Base-by-base conservation (phyloP, 257 asterid genomes). In the Linderniella brevidens region DNA sequence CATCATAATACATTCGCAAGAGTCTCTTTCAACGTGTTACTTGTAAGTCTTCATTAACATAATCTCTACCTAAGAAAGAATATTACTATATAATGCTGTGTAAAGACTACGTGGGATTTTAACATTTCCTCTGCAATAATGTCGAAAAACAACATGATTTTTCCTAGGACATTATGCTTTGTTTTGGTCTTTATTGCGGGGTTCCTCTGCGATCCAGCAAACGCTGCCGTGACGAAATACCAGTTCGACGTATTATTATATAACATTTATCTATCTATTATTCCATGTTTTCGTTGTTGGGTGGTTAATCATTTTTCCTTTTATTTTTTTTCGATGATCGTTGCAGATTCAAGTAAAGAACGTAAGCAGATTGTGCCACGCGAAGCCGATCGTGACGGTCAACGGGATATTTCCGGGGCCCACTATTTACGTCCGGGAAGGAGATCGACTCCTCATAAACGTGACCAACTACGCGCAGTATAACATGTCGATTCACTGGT, bases 361-460 rank as follows among this genome's bases (percentile, higher is more conserved):
- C 15, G 63, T 66, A 17, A 72, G 75, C 47, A 63, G 77, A 25
- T 50, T 76, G 62, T 76, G 85, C 56, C 76, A 72, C 19, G 72
- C 67, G 4, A 69, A 76, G 61, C 68, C 74, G 1, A 69, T 76
- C 13, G 74, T 66, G 11, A 76, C 85, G 0, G 61, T 72, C 9
- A 76, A 76, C 12, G 85, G 85, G 10, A 58, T 56, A 58, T 76
- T 58, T 41, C 85, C 85, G 4, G 80, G 85, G 49, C 85, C 85
- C 1, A 72, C 85, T 0, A 36, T 76, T 4, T 76, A 76, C 8
- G 80, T 25, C 42, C 56, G 77, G 45, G 85, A 72, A 60, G 85
- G 80, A n/a, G 85, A 76, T 35, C 46, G 59, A 8, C 38, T 76
- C 48, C 55, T 55, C 5, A 63, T 76, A 8, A 66, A 76, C 17